phyloP scores from a whole-genome alignment of 139 green algal species.

The Tetraselmis chui region DNA sequence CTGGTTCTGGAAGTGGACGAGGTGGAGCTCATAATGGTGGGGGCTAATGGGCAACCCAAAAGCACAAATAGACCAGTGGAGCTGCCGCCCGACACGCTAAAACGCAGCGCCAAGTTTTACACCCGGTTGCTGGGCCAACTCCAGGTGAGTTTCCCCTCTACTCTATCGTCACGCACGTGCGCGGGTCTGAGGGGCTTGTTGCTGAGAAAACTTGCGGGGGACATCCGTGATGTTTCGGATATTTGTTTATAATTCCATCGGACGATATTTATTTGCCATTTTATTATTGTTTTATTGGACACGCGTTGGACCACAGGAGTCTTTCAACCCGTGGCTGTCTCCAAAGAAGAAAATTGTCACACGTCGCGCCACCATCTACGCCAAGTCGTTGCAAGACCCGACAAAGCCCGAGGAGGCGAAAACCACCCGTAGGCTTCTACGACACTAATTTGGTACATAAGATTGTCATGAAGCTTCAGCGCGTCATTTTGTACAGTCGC shows the following conservation, averaged over 20 bases:
- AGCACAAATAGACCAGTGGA: background rate
- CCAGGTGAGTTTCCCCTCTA: background rate
- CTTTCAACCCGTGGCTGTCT: background rate
- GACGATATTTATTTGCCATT: too few relatives aligned
- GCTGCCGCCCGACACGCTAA: background rate
- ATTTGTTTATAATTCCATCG: too few relatives aligned
- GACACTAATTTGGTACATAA: too few relatives aligned
- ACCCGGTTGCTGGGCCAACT: background rate
- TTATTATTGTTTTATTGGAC: too few relatives aligned
- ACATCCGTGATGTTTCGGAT: too few relatives aligned
- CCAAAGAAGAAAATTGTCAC: background rate
- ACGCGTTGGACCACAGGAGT: too few relatives aligned
- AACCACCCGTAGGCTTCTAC: background rate
- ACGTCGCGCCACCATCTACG: background rate
- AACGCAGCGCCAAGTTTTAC: background rate
- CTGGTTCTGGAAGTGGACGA: background rate
- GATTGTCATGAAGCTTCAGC: too few relatives aligned
- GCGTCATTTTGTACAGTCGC: too few relatives aligned
- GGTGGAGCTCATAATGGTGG: background rate
- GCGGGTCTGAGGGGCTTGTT: too few relatives aligned
- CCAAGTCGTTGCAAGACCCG: background rate
- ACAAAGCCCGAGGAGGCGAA: background rate
- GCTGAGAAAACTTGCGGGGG: too few relatives aligned
- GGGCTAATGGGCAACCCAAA: background rate
- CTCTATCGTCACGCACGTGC: too few relatives aligned